A percentile compares a stretch with the other conserved stretches of the same genome.
Conservation (phyloP, 2,329 filamentous ascomycete genomes). For the Colletotrichum sp. region DNA sequence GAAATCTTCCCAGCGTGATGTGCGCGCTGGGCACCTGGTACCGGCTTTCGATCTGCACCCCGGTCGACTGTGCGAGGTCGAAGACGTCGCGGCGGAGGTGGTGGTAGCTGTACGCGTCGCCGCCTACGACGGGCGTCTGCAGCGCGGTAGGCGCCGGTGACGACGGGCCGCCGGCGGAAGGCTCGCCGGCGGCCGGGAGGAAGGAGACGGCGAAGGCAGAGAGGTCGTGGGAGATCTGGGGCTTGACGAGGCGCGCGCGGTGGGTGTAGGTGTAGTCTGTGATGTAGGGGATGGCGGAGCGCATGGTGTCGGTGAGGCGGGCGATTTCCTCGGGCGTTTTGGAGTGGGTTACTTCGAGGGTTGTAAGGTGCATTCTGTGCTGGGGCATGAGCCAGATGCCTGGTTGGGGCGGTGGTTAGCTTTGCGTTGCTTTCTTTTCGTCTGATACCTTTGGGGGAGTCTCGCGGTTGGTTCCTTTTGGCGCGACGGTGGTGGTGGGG, state of each 20-base stretch:
- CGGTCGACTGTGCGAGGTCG: constrained; percentile 61
- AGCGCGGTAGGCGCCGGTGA: constrained; percentile 39
- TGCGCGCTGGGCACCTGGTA: constrained; percentile 92
- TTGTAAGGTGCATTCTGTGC: constrained; percentile 81
- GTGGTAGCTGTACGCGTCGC: constrained; percentile 83
- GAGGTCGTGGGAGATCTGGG: constrained; percentile 82
- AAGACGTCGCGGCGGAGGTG: constrained; percentile 85
- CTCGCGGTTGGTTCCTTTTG: not conserved
- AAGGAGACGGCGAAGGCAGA: constrained; percentile 88
- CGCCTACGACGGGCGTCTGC: constrained; percentile 42
- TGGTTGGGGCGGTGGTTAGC: constrained; percentile 34
- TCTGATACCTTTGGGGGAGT: not conserved
- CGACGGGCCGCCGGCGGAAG: constrained; percentile 38
- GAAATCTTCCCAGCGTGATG: constrained; percentile 84
- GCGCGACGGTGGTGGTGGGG: not conserved
- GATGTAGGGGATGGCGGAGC: constrained; percentile 61
- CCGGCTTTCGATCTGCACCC: constrained; percentile 74
- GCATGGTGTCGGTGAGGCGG: constrained; percentile 62
- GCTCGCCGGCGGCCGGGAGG: constrained; percentile 77
- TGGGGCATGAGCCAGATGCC: constrained; percentile 87
- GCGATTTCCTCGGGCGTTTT: constrained; percentile 73
- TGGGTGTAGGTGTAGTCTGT: constrained; percentile 70
- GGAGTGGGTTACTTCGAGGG: constrained; percentile 84
- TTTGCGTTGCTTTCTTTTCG: not conserved
- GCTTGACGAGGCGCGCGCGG: constrained; percentile 79